Evolutionary conservation across 2,329 filamentous ascomycete species (phyloP), one percentile per base, ranked within the genome.

Genomic region (Capronia coronata): DNA sequence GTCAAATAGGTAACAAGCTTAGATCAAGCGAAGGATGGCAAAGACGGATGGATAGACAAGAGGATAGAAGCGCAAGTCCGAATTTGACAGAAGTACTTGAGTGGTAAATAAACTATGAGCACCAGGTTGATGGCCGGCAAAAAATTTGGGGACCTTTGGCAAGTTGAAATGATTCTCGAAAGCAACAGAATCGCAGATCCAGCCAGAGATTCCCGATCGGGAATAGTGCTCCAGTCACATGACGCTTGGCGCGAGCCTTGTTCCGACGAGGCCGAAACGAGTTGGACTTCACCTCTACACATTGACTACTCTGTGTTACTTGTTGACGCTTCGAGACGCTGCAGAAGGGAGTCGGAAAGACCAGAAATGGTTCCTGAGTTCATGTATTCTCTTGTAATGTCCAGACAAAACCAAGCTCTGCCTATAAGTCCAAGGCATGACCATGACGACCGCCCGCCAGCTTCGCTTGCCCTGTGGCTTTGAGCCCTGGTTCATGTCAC

Each of bases 11-110:
- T 47, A 56, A 56, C 60, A 52, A 59, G 59, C 58, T 53, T 56
- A 59, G 52, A 51, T 56, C 48, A 59, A 48, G 58, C 48, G 51
- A 54, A 52, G 59, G 51, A 62, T 63, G 60, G 58, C n/a, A n/a
- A n/a, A n/a, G n/a, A n/a, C n/a, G n/a, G n/a, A n/a, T n/a, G n/a
- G 63, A 64, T 49, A 59, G 55, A 49, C 56, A 51, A 54, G 58
- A 55, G 55, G 52, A 51, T 57, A 64, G 60, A 61, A 63, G 58
- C 55, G 63, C 66, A 60, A 43, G 21, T 22, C n/a, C 6, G 34
- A 9, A 11, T n/a, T 19, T 19, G 34, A 19, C 19, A 13, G 34
- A 32, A 27, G 5, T 34, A 5, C 11, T n/a, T 34, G 34, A 18
- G n/a, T 18, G 14, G n/a, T 19, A 18, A 37, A 37, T 37, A 7